phyloP scores from a whole-genome alignment of 305 asterid species.

The Solanum aculeatissimum region DNA sequence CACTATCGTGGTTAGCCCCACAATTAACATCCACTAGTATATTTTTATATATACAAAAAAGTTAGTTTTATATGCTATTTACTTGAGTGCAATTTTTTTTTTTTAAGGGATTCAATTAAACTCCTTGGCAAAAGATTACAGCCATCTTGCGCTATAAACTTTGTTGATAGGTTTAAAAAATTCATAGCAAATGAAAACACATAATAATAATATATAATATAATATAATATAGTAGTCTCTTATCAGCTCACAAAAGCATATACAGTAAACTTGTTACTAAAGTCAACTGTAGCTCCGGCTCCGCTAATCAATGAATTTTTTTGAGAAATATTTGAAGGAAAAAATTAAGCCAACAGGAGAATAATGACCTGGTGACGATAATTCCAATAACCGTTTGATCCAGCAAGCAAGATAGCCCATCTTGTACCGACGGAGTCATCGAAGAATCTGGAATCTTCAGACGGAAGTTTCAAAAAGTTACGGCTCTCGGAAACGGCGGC shows the following conservation, averaged over 20 bases:
- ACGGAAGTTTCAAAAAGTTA: conserved; percentile 27
- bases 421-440: conserved; percentile 56
- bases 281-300: not conserved
- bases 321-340: not conserved
- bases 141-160: not conserved
- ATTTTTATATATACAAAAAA: too few species aligned
- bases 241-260: not conserved
- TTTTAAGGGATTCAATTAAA: not conserved
- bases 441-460: conserved; percentile 47
- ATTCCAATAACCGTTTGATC: conserved; percentile 78
- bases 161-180: not conserved
- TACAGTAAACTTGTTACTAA: not conserved
- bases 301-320: not conserved
- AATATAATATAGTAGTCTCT: not conserved
- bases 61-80: too few species aligned
- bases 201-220: too few species aligned
- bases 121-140: not conserved
- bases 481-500: not conserved
- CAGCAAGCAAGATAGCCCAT: conserved; percentile 93
- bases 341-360: not conserved
- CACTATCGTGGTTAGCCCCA: not conserved
- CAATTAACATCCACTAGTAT: not conserved
- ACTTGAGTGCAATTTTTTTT: not conserved
- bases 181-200: not conserved
- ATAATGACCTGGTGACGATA: conserved; percentile 84